Evolutionary conservation across 139 green algal genomes (phyloP).

Genomic region (Pedinophyceae sp.): DNA sequence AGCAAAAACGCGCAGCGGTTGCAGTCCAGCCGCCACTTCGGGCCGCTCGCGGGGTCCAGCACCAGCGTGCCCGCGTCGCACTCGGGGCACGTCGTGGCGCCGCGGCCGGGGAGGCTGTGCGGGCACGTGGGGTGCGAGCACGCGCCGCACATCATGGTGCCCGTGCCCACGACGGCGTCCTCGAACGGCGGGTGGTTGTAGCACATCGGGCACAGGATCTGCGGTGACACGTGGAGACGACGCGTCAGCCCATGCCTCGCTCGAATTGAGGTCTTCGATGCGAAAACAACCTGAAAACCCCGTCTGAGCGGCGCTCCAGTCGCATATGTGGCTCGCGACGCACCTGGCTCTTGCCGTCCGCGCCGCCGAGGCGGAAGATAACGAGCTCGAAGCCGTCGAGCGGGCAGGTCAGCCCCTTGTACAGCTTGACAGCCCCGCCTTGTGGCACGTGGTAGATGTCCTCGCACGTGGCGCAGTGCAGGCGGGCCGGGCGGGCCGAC

Average conservation of each 20-base stretch:
- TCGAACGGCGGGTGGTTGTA: conserved; percentile 78
- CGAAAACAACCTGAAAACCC: too few relatives aligned
- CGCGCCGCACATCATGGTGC: conserved; percentile 54
- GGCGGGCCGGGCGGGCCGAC: conserved; percentile 37
- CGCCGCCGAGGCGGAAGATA: conserved; percentile 57
- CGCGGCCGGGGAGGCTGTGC: conserved; percentile 25
- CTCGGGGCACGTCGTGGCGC: conserved; percentile 19
- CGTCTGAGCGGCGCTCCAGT: too few relatives aligned
- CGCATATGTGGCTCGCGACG: neutral
- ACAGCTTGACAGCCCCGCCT: conserved; percentile 61
- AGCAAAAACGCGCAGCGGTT: conserved; percentile 67
- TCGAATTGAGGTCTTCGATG: too few relatives aligned
- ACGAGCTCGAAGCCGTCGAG: conserved; percentile 77
- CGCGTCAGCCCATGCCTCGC: too few relatives aligned
- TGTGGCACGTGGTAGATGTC: conserved; percentile 69
- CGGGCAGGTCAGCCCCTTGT: conserved; percentile 63
- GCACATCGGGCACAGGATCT: conserved; percentile 72
- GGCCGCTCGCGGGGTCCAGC: conserved; percentile 58
- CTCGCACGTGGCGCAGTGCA: conserved; percentile 80
- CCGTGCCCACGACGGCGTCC: conserved; percentile 21
- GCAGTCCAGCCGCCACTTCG: conserved; percentile 67
- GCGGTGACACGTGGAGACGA: too few relatives aligned
- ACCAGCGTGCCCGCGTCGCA: conserved; percentile 36
- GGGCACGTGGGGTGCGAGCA: conserved; percentile 60
- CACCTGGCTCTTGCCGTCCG: conserved; percentile 60